A percentile compares a stretch with the other conserved stretches of the same genome.
Evolutionary conservation across 176 grass and related monocot species (phyloP).

Genomic region (Areca catechu): DNA sequence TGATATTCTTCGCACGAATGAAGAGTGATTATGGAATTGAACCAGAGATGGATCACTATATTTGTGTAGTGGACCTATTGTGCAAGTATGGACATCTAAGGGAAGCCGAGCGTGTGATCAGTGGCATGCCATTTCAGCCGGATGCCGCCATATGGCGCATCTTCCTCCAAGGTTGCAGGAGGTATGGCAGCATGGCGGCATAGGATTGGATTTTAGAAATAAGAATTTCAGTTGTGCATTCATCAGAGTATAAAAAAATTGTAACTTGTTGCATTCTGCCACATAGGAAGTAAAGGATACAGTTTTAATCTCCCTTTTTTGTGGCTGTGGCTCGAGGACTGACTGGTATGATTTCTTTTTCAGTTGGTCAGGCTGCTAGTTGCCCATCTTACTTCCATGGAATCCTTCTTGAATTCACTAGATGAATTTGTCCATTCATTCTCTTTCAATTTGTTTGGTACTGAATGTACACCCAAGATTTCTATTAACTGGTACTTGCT

Average conservation of each 20-base stretch:
- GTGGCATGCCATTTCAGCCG: conserved; percentile 56
- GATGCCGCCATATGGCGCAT: conserved; percentile 44
- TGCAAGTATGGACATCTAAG: conserved; percentile 52
- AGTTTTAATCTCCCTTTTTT: too few species aligned
- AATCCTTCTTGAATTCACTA: too few species aligned
- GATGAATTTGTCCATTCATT: too few species aligned
- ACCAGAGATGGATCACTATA: conserved; percentile 73
- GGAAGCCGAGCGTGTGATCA: conserved; percentile 53
- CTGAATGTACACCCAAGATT: too few species aligned
- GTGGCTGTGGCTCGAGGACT: too few species aligned
- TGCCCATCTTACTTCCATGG: too few species aligned
- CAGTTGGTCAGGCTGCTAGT: too few species aligned
- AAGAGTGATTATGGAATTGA: conserved; percentile 37
- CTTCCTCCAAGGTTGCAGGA: conserved; percentile 64
- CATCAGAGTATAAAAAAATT: conserved; percentile 14
- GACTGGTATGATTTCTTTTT: too few species aligned
- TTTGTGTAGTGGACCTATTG: conserved; percentile 63
- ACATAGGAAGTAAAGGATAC: too few species aligned
- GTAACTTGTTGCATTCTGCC: too few species aligned
- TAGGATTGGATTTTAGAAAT: conserved; percentile 1
- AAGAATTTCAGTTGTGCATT: conserved; percentile 22
- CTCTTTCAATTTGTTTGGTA: too few species aligned
- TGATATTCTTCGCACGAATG: conserved; percentile 54
- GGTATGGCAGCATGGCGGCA: conserved; percentile 27
- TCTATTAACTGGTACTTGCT: too few species aligned